These are phyloP conservation scores for Alternaria triticina DNA, from an alignment of 2,329 filamentous ascomycete species.

Conservation along the genomic window DNA sequence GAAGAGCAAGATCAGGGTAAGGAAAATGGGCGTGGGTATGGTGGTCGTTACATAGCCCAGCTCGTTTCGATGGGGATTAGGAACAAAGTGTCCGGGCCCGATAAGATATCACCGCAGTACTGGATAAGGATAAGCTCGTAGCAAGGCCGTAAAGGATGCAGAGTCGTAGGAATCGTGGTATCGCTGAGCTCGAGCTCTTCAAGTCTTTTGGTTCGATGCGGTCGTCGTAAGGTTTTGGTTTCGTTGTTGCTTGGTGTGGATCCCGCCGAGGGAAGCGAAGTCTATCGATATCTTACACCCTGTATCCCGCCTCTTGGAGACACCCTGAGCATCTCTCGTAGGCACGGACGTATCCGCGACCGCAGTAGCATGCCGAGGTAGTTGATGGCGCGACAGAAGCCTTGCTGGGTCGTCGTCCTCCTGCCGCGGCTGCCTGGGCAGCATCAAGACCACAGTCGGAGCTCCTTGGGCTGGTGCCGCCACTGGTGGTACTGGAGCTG, in stretches of 20 bases:
- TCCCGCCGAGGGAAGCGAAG: not conserved
- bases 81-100: not conserved
- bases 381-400: conserved; percentile 36
- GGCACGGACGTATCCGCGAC: conserved; percentile 47
- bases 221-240: conserved; percentile 7
- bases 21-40: conserved; percentile 7
- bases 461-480: conserved; percentile 62
- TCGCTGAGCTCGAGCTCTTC: conserved; percentile 47
- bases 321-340: conserved; percentile 54
- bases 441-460: conserved; percentile 54
- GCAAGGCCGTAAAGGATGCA: conserved; percentile 10
- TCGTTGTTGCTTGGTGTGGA: conserved; percentile 8
- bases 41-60: not conserved
- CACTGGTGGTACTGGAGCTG: conserved; percentile 59
- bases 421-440: conserved; percentile 19
- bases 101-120: not conserved
- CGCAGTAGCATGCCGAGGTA: conserved; percentile 43
- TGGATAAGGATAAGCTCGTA: not conserved
- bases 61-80: not conserved
- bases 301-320: conserved; percentile 51
- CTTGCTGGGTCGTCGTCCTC: conserved; percentile 44
- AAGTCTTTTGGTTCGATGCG: conserved; percentile 33
- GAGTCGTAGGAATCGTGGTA: conserved; percentile 31
- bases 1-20: conserved; percentile 25
- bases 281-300: conserved; percentile 14